phyloP scores from a whole-genome alignment of 2,329 filamentous ascomycete genomes.

The Penicillium crustosum region DNA sequence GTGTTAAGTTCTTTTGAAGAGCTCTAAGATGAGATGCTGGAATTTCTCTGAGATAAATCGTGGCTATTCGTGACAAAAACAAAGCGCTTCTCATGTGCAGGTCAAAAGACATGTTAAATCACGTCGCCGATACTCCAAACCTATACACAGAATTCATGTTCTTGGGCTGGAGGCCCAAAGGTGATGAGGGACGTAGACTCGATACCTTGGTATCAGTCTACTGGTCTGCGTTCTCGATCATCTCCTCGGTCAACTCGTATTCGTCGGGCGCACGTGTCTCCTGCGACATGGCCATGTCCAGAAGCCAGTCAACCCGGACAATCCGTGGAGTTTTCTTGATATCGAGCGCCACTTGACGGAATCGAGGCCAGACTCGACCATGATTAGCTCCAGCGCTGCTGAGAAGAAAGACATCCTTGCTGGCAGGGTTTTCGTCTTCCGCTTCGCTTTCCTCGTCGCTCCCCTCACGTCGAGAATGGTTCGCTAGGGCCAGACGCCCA shows the following conservation, averaged over 20 bases:
- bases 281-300: conserved; percentile 88
- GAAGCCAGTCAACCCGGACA: conserved; percentile 82
- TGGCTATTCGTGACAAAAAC: conserved; percentile 27
- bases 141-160: conserved; percentile 7
- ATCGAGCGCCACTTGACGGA: conserved; percentile 73
- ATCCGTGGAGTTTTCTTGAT: conserved; percentile 79
- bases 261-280: conserved; percentile 66
- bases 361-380: conserved; percentile 73
- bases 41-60: conserved; percentile 15
- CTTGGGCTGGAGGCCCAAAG: not conserved
- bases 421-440: conserved; percentile 60
- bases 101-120: conserved; percentile 7
- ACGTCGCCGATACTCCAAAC: conserved; percentile 4
- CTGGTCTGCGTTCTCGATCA: conserved; percentile 25
- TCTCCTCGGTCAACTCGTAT: conserved; percentile 51
- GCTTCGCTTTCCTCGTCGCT: conserved; percentile 46
- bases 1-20: conserved; percentile 91
- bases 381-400: conserved; percentile 68
- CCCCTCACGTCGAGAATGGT: conserved; percentile 58
- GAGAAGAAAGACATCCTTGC: conserved; percentile 79
- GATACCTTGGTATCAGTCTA: conserved; percentile 10
- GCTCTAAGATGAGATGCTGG: conserved; percentile 9
- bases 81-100: conserved; percentile 14
- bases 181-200: not conserved
- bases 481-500: conserved; percentile 67